Evolutionary conservation across 176 grass and related monocot species (phyloP).

Genomic region (Phoenix dactylifera): DNA sequence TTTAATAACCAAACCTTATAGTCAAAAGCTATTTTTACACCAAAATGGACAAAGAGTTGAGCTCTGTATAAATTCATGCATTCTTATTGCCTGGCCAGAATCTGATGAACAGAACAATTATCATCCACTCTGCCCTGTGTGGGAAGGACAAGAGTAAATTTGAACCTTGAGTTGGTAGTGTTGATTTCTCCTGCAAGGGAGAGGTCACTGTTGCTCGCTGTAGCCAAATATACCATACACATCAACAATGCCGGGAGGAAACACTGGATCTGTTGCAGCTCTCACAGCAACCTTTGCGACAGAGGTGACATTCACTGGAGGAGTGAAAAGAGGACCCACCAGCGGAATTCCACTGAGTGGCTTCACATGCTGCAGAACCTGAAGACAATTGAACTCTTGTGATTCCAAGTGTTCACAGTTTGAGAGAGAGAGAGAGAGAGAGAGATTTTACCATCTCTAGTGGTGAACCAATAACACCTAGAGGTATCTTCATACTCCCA

Average conservation of each 20-base stretch:
- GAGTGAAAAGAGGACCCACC: constrained; percentile 62
- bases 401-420: no score
- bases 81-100: no score
- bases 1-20: no score
- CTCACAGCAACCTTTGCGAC: constrained; percentile 71
- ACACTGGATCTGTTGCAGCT: constrained; percentile 71
- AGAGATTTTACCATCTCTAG: constrained; percentile 54
- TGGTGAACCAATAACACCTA: constrained; percentile 70
- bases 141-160: neutral
- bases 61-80: no score
- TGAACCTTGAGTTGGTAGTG: neutral
- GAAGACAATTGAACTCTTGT: neutral
- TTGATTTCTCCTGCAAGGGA: neutral
- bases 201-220: constrained; percentile 46
- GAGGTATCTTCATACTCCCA: constrained; percentile 76
- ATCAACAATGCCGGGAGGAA: constrained; percentile 82
- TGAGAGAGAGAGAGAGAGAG: no score
- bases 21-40: no score
- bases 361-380: constrained; percentile 66
- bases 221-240: constrained; percentile 67
- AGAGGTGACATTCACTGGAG: constrained; percentile 56
- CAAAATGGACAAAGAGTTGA: no score
- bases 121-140: constrained; percentile 1
- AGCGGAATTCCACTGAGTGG: constrained; percentile 56
- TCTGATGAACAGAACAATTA: no score